Evolutionary conservation across 2,329 filamentous ascomycete species (phyloP).

Genomic region (Stagonosporopsis tanaceti): DNA sequence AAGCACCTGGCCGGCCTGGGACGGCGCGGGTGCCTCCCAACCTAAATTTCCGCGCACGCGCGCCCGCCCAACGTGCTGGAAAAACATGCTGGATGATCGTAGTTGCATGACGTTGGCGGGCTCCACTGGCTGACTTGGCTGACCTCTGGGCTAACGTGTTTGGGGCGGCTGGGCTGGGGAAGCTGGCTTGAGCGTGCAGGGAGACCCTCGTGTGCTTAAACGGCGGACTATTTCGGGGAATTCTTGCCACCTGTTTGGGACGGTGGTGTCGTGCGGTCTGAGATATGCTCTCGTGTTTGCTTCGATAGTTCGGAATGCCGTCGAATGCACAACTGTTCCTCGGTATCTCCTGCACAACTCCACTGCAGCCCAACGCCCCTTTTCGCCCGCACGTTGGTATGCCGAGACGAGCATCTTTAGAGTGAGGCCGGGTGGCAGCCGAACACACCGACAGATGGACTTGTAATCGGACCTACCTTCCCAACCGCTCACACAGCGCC

Average conservation of each 20-base stretch:
- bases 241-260: neutral
- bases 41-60: conserved; percentile 18
- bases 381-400: neutral
- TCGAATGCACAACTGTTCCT: neutral
- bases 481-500: neutral
- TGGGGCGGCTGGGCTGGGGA: conserved; percentile 5
- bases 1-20: conserved; percentile 3
- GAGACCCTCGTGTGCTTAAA: conserved; percentile 3
- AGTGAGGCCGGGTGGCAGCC: conserved; percentile 13
- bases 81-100: conserved; percentile 13
- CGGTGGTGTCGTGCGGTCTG: neutral
- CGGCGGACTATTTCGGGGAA: conserved; percentile 10
- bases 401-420: conserved; percentile 1
- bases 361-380: conserved; percentile 1
- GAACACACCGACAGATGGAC: neutral
- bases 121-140: conserved; percentile 6
- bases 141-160: neutral
- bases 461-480: conserved; percentile 10
- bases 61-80: conserved; percentile 17
- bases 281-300: neutral
- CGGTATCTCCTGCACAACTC: neutral
- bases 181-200: neutral
- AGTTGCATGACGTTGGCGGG: conserved; percentile 13
- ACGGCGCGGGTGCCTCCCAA: conserved; percentile 3
- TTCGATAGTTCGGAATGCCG: neutral